phyloP scores from a whole-genome alignment of 257 asterid genomes.

The Salvia hispanica region DNA sequence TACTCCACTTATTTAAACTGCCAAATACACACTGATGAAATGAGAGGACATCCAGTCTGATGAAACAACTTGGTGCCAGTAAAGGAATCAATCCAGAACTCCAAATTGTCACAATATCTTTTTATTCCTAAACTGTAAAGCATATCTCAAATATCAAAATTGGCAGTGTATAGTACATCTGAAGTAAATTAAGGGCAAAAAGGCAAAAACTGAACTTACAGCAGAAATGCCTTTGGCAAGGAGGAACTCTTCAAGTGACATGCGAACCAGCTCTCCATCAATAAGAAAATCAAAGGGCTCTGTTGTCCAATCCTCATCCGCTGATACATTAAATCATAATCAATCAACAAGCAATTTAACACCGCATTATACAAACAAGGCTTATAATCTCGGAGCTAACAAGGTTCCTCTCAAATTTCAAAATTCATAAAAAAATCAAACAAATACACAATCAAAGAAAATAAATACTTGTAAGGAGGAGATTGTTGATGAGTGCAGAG shows the following conservation, averaged over 20 bases:
- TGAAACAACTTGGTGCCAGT: not conserved
- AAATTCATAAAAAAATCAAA: not conserved
- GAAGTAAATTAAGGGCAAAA: not conserved
- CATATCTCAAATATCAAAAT: constrained; percentile 9
- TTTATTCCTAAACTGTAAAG: not conserved
- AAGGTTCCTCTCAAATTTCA: constrained; percentile 1
- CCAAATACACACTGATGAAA: not conserved
- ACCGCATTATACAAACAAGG: not conserved
- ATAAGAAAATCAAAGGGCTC: constrained; percentile 93
- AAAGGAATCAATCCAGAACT: not conserved
- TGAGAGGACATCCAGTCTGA: not conserved
- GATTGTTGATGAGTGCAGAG: constrained; percentile 66
- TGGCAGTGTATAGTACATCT: not conserved
- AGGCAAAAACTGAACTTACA: constrained; percentile 43
- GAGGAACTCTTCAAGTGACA: constrained; percentile 91
- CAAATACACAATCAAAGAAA: not conserved
- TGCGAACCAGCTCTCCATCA: constrained; percentile 83
- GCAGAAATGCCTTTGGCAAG: constrained; percentile 89
- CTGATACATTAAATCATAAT: constrained; percentile 38
- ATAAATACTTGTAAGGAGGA: constrained; percentile 56
- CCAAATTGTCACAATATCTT: constrained; percentile 1
- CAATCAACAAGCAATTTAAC: not conserved
- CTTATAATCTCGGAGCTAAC: not conserved
- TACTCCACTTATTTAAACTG: not conserved
- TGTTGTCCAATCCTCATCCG: constrained; percentile 57